These are phyloP conservation scores for Solanum stenotomum DNA, from an alignment of 257 asterid species.

Conservation along the genomic window DNA sequence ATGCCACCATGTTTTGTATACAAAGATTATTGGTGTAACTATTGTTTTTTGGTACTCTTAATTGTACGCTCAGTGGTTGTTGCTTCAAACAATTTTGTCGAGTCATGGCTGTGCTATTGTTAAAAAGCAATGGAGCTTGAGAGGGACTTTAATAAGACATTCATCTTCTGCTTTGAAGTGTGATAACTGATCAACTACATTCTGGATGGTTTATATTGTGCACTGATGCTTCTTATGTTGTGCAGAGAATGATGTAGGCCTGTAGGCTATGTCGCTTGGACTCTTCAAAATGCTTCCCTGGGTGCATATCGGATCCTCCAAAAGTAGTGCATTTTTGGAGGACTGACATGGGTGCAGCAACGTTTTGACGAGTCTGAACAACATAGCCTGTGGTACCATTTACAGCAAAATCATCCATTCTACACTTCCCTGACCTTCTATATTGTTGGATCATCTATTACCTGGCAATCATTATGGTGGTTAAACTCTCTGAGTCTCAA, in stretches of 20 bases:
- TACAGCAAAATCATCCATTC: neutral
- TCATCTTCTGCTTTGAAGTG: neutral
- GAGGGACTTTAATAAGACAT: neutral
- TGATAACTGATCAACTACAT: neutral
- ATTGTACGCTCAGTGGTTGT: neutral
- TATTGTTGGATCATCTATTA: neutral
- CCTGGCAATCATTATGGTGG: neutral
- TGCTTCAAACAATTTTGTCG: neutral
- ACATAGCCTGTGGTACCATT: neutral
- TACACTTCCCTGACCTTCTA: neutral
- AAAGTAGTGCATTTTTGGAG: neutral
- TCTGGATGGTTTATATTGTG: neutral
- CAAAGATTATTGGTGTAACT: neutral
- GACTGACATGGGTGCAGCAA: neutral
- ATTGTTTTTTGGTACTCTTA: constrained; percentile 8
- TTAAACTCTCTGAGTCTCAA: neutral
- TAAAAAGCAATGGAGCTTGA: neutral
- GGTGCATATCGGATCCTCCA: neutral
- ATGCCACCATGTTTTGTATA: neutral
- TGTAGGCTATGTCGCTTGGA: neutral
- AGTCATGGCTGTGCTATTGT: neutral
- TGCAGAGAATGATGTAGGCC: neutral
- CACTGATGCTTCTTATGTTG: neutral
- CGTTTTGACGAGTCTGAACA: neutral
- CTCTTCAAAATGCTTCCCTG: neutral